Conservation (phyloP, 23 red algal species). For the Agarophyton chilense region DNA sequence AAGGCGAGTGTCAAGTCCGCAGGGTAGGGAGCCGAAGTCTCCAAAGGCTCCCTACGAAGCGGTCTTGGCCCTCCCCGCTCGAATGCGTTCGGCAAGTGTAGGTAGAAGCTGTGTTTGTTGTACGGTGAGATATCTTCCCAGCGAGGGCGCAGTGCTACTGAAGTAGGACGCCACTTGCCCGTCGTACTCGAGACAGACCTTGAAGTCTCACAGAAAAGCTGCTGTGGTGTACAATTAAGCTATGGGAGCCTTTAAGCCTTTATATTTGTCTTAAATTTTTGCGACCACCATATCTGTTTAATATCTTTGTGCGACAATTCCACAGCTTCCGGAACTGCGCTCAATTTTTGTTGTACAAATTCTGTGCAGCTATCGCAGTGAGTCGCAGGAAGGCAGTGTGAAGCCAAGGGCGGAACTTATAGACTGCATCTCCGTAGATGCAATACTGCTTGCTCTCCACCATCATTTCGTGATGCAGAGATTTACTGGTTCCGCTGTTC, state of each 20-base stretch:
- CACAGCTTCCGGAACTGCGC: not conserved
- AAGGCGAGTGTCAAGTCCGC: no score
- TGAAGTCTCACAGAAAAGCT: not conserved
- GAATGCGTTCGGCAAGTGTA: no score
- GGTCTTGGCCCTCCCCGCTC: no score
- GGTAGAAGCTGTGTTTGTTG: no score
- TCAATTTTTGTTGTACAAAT: not conserved
- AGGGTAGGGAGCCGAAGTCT: no score
- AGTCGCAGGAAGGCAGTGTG: not conserved
- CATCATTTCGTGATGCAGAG: not conserved
- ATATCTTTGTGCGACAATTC: not conserved
- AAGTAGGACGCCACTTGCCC: not conserved
- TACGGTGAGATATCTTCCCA: not conserved
- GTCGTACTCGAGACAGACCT: not conserved
- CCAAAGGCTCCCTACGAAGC: no score
- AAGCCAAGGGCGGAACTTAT: not conserved
- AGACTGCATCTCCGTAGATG: constrained; percentile 4
- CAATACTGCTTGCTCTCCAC: not conserved
- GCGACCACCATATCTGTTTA: not conserved
- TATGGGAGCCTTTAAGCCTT: not conserved
- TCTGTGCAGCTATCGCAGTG: not conserved
- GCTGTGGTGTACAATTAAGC: not conserved
- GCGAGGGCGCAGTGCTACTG: not conserved
- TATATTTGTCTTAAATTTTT: not conserved
- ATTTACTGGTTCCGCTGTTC: not conserved